phyloP scores from a whole-genome alignment of 495 filamentous ascomycete genomes.

The Neurospora cerealis region DNA sequence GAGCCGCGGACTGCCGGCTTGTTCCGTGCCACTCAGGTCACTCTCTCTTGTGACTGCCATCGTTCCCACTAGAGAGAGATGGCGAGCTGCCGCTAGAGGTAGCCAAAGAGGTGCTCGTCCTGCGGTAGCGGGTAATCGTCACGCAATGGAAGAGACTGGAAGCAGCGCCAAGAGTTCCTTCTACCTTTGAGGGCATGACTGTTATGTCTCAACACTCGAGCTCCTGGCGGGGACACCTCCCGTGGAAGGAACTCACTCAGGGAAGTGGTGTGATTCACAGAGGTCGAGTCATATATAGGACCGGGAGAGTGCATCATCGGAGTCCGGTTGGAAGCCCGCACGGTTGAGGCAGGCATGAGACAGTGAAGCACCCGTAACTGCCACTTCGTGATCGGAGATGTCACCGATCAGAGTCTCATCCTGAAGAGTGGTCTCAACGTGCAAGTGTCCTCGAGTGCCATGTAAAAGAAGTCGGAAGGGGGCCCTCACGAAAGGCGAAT shows the following conservation, averaged over 20 bases:
- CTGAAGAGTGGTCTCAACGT: neutral
- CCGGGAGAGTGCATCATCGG: neutral
- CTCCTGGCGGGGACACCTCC: too few species aligned
- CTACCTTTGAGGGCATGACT: neutral
- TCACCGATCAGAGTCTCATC: neutral
- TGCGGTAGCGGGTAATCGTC: neutral
- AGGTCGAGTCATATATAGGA: neutral
- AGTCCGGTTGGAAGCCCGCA: too few species aligned
- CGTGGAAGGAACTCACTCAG: neutral
- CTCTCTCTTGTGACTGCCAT: neutral
- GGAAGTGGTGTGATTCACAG: too few species aligned
- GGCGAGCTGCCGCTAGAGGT: neutral
- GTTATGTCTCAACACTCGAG: neutral
- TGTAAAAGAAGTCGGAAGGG: too few species aligned
- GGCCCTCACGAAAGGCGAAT: too few species aligned
- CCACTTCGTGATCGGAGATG: neutral
- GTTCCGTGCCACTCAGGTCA: neutral
- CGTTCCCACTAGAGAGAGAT: neutral
- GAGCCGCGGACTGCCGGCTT: neutral
- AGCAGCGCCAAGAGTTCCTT: neutral
- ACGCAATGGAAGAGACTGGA: neutral
- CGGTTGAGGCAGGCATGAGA: too few species aligned
- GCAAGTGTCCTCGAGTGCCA: neutral
- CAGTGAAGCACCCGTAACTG: neutral
- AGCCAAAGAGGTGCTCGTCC: neutral